Percentiles rank a stretch among this genome's conserved stretches.
Evolutionary conservation across 768 basidiomycete species (phyloP).

Genomic region (Tremella fuciformis): DNA sequence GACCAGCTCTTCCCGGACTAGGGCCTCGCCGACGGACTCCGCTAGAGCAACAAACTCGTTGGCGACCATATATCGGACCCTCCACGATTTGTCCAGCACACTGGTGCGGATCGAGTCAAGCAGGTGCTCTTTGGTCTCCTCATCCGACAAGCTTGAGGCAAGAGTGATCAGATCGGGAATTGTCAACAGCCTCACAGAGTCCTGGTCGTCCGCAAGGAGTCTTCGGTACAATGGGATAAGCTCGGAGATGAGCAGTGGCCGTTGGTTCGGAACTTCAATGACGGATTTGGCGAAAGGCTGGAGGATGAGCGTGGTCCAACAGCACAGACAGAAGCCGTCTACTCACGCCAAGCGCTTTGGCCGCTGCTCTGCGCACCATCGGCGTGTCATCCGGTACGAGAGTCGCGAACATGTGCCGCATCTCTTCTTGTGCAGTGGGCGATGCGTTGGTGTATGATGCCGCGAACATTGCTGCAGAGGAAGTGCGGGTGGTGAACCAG

Average conservation of each 20-base stretch:
- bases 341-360: slow-evolving; percentile 92
- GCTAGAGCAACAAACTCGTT: slow-evolving; percentile 92
- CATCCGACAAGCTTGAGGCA: slow-evolving; percentile 73
- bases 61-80: slow-evolving; percentile 97
- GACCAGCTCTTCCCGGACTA: slow-evolving; percentile 90
- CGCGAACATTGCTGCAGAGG: slow-evolving; percentile 87
- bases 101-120: slow-evolving; percentile 82
- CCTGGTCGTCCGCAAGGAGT: slow-evolving; percentile 93
- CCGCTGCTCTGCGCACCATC: slow-evolving; percentile 95
- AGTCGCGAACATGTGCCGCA: slow-evolving; percentile 76
- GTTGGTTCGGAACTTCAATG: slow-evolving; percentile 56
- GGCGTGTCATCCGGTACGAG: slow-evolving; percentile 93
- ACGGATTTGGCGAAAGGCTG: slow-evolving; percentile 78
- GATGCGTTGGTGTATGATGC: slow-evolving; percentile 67
- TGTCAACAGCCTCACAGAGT: slow-evolving; percentile 91
- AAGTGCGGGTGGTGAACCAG: slow-evolving; percentile 98
- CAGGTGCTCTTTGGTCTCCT: slow-evolving; percentile 88
- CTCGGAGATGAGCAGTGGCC: slow-evolving; percentile 74
- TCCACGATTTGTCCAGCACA: slow-evolving; percentile 94
- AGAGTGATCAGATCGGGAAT: slow-evolving; percentile 94
- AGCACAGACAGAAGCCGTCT: background rate
- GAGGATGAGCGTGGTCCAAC: background rate
- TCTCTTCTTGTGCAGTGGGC: slow-evolving; percentile 62
- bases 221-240: slow-evolving; percentile 88
- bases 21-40: slow-evolving; percentile 79